Evolutionary conservation across 192 early-diverging fungal species (phyloP), one percentile per base, ranked within the genome.

Genomic region (Coemansia furcata): DNA sequence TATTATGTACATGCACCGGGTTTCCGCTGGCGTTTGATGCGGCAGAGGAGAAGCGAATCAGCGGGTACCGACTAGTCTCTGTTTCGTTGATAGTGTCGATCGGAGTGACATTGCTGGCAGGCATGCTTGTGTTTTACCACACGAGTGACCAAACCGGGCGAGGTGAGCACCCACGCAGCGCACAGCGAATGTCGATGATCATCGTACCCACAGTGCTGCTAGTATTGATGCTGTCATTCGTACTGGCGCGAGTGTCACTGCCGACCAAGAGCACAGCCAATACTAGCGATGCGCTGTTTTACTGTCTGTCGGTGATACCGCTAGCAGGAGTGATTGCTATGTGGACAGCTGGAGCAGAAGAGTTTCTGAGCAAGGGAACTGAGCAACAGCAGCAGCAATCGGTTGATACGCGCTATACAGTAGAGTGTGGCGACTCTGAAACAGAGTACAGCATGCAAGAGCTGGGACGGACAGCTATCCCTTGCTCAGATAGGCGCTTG

Each of bases 221-320:
- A 39, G 23, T 66, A 3, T 23, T 60, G 42, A 69, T 74, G 79
- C 50, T 62, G 47, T 67, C 73, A 55, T 81, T 70, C 71, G 74
- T n/a, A 40, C 65, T 81, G 52, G 79, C 79, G 29, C 74, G 74
- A 47, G 64, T 69, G 39, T 70, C 74, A 46, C 39, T 73, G 67
- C 74, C 79, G 9, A 73, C 73, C 67, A 49, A 49, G 49, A 71
- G 38, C 46, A 36, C 58, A 11, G 79, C 79, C 32, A 81, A 81
- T 54, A 66, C 64, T 6, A 81, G 79, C 63, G 79, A 81, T 11
- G 79, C 79, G 17, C 62, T 81, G 37, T 81, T 76, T 39, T 81
- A 81, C 67, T 81, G 79, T 35, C 50, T 81, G 60, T 66, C 74
- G 4, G 71, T 81, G 10, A 70, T 81, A 15, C 79, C 79, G 33